Conservation (phyloP, 2,329 filamentous ascomycete species). For the Colletotrichum tanaceti region DNA sequence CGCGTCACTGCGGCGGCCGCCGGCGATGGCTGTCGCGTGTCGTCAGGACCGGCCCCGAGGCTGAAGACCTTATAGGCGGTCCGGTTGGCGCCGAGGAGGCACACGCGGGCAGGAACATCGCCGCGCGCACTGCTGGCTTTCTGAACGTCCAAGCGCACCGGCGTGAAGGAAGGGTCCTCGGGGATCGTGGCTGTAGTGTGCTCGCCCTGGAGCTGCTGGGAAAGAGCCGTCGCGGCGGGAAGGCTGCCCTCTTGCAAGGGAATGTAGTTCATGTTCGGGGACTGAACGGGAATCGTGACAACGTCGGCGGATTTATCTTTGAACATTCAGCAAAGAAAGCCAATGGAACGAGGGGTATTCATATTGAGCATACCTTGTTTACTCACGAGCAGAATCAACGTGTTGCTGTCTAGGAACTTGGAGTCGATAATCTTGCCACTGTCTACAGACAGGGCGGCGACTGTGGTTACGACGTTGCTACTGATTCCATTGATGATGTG, state of each 20-base stretch:
- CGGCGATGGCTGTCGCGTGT: background rate
- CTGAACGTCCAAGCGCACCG: slow-evolving; percentile 64
- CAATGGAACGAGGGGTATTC: slow-evolving; percentile 1
- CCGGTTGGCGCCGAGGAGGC: slow-evolving; percentile 61
- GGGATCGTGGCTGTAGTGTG: slow-evolving; percentile 28
- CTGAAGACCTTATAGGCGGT: slow-evolving; percentile 61
- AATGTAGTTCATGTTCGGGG: slow-evolving; percentile 51
- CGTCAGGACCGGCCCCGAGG: slow-evolving; percentile 44
- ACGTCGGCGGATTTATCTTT: slow-evolving; percentile 46
- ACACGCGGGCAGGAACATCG: slow-evolving; percentile 62
- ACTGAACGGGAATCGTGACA: slow-evolving; percentile 52
- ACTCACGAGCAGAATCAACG: slow-evolving; percentile 69
- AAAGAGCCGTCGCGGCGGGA: slow-evolving; percentile 6
- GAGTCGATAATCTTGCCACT: slow-evolving; percentile 67
- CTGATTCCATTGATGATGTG: slow-evolving; percentile 70
- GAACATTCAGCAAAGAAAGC: slow-evolving; percentile 2
- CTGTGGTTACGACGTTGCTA: slow-evolving; percentile 53
- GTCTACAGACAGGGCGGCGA: slow-evolving; percentile 56
- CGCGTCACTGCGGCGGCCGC: slow-evolving; percentile 10
- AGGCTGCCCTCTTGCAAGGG: slow-evolving; percentile 48
- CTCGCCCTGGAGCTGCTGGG: background rate
- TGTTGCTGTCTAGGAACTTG: slow-evolving; percentile 74
- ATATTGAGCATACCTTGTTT: slow-evolving; percentile 48
- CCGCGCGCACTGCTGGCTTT: slow-evolving; percentile 57
- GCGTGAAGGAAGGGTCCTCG: slow-evolving; percentile 51